Evolutionary conservation across 371 early-diverging fungal genomes (phyloP), one percentile per base, ranked within the genome.

Genomic region (Mucor mucedo): DNA sequence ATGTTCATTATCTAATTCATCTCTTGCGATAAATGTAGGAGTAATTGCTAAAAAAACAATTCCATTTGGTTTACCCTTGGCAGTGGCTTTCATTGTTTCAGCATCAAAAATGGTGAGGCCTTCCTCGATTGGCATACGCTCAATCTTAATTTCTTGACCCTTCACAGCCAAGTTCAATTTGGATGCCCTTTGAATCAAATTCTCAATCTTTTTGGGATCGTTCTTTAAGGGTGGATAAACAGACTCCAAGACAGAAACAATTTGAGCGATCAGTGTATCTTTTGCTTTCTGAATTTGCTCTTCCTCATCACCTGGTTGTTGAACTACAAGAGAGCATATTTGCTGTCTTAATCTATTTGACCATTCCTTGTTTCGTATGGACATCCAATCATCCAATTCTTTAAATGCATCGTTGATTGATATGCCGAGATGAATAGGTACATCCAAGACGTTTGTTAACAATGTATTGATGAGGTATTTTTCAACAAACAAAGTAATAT

Each of bases 111-210:
- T 45, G 9, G 70, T 71, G 7, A 61, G 58, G 21, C 74, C 73
- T 58, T 78, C 76, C 52, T 67, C 72, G 52, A 78, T 69, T 5
- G 68, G 40, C 28, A 66, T 61, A 44, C 70, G 55, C 16, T 65
- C 69, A 13, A 78, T 76, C 38, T 66, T 71, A 30, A 75, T 71
- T 16, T 78, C 79, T 62, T 78, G 79, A 10, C 79, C 79, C 47
- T 78, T 78, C 58, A 78, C 71, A 48, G 79, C 79, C 47, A 78
- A 54, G 56, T 76, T 76, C 33, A 78, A 70, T 50, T 71, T 75
- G 2, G 66, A 65, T 4, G 76, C 66, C 39, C 76, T 53, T 57
- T 66, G 65, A 30, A 76, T 64, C 11, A 78, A 52, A 47, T 72
- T 67, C 40, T 72, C 73, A 47, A 72, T 69, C 53, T 79, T 76